These are phyloP conservation scores for Ambrosia hybrid DNA, from an alignment of 140 eudicot species.

Conservation along the genomic window DNA sequence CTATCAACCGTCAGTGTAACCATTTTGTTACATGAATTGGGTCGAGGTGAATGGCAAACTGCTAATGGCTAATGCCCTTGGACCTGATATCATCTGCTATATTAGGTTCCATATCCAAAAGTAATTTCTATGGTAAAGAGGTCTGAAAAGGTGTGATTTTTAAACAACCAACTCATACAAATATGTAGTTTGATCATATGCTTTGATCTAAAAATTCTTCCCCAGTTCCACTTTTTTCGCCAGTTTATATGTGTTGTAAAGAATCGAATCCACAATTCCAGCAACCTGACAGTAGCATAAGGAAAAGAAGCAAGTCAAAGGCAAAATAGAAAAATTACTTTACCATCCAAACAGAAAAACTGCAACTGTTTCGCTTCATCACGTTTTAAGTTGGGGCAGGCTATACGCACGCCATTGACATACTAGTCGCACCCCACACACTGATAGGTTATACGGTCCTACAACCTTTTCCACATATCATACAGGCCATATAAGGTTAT, in stretches of 20 bases:
- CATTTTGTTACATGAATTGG: conserved; percentile 1
- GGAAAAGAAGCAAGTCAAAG: conserved; percentile 8
- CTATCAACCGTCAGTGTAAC: not conserved
- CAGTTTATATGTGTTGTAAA: conserved; percentile 66
- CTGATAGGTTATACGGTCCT: too few species aligned
- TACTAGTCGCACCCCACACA: too few species aligned
- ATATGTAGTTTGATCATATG: conserved; percentile 9
- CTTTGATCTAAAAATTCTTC: conserved; percentile 48
- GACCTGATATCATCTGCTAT: conserved; percentile 21
- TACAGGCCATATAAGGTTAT: too few species aligned
- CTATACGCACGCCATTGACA: not conserved
- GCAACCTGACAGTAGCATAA: conserved; percentile 57
- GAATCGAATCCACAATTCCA: conserved; percentile 79
- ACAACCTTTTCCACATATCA: too few species aligned
- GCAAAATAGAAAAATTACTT: not conserved
- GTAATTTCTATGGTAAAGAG: conserved; percentile 8
- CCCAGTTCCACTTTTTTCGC: conserved; percentile 82
- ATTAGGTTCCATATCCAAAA: conserved; percentile 14
- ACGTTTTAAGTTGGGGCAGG: not conserved
- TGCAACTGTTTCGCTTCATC: too few species aligned
- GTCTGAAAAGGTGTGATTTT: conserved; percentile 3
- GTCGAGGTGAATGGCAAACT: conserved; percentile 12
- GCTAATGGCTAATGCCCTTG: conserved; percentile 17
- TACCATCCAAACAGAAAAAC: too few species aligned
- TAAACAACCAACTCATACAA: conserved; percentile 25